Evolutionary conservation across 495 filamentous ascomycete genomes (phyloP).

Genomic region (Neurospora hispaniola): DNA sequence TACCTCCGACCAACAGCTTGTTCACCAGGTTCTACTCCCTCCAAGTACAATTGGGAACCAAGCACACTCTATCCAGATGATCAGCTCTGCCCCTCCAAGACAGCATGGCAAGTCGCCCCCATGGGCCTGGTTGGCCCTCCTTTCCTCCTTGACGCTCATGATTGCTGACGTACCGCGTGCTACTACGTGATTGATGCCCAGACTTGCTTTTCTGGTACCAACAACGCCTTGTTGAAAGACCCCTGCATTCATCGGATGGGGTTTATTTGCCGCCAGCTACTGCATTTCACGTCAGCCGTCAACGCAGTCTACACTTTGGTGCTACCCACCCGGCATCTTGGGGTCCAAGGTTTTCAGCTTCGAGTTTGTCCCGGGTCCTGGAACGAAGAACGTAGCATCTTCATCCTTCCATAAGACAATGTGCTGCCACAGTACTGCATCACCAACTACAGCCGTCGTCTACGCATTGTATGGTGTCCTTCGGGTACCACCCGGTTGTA

Average conservation of each 20-base stretch:
- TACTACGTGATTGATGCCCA: background rate
- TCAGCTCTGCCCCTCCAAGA: background rate
- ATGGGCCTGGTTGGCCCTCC: background rate
- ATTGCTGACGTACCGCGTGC: background rate
- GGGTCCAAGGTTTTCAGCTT: background rate
- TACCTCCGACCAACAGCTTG: background rate
- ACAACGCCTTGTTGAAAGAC: background rate
- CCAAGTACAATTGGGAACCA: background rate
- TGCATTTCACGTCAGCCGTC: background rate
- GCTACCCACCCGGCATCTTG: background rate
- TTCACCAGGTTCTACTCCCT: background rate
- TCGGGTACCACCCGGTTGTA: background rate
- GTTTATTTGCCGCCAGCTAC: background rate
- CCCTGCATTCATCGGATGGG: background rate
- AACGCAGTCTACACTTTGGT: background rate
- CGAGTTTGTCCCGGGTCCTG: background rate
- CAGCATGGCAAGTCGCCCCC: background rate
- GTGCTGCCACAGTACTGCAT: background rate
- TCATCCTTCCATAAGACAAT: background rate
- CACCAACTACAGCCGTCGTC: background rate
- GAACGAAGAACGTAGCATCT: background rate
- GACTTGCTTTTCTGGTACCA: background rate
- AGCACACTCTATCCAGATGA: background rate
- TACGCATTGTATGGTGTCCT: background rate
- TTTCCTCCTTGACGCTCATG: background rate